Evolutionary conservation across 2,329 filamentous ascomycete species (phyloP), one percentile per base, ranked within the genome.

Genomic region (Claviceps sp.): DNA sequence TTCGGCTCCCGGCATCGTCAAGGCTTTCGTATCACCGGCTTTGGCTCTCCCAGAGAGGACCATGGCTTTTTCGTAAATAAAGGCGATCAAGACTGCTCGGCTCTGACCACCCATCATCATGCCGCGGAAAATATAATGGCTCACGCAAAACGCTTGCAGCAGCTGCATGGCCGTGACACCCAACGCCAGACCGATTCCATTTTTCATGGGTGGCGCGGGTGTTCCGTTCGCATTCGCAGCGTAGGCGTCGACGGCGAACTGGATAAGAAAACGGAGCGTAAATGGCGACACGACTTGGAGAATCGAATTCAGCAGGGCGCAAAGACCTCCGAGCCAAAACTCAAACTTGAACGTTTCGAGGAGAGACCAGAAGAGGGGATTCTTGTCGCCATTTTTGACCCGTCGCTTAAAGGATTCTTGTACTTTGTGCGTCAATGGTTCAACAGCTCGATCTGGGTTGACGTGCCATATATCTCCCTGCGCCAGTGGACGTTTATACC

Each of bases 51-150:
- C 88, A 0, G 90, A 96, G 16, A 97, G 78, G 49, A 82, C 83
- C 83, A 96, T 88, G 2, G 88, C 82, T 67, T 97, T 97, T 64
- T 93, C 87, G 61, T 95, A 97, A 53, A 97, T 88, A 53, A 89
- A 70, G 22, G 86, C 80, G 58, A 96, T 95, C 44, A 97, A 71
- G 0, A 88, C 85, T 1, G 83, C 88, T 63, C 91, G 79, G 7
- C 80, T 71, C 69, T 96, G 84, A 0, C 88, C 93, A 56, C 91
- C 93, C 40, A 94, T 80, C 70, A 94, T 83, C 85, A 95, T 94
- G 22, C 91, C 89, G 22, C 83, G 81, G 62, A 91, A 97, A 62
- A 97, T 84, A 69, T 95, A 96, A 62, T 97, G 91, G 61, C 90
- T 94, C 2, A 83, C 88, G 26, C 81, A 80, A 56, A 95, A 62